These are phyloP conservation scores for Stenogyne calaminthoides DNA, from an alignment of 305 asterid species.

Conservation along the genomic window DNA sequence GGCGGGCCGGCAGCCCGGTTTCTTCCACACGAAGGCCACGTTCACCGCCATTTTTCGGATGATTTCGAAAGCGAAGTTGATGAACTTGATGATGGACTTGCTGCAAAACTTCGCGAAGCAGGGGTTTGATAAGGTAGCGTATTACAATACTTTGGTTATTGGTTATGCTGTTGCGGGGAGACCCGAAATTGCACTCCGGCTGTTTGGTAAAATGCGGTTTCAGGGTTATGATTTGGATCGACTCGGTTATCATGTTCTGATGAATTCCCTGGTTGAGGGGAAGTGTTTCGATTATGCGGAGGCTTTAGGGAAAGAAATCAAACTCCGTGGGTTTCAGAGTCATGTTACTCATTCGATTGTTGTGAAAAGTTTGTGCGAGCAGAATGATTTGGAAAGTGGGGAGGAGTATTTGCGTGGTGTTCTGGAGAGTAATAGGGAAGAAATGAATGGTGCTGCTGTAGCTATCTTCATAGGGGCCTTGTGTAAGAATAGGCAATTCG, in stretches of 20 bases:
- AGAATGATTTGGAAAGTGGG: conserved; percentile 54
- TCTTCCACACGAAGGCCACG: conserved; percentile 67
- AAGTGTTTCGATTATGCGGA: conserved; percentile 58
- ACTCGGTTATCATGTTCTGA: conserved; percentile 62
- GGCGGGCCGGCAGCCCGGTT: conserved; percentile 76
- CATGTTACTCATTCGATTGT: conserved; percentile 61
- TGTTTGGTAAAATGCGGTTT: conserved; percentile 87
- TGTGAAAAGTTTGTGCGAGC: conserved; percentile 62
- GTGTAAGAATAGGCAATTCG: conserved; percentile 58
- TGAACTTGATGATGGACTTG: conserved; percentile 55
- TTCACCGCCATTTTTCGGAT: conserved; percentile 70
- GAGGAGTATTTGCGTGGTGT: conserved; percentile 56
- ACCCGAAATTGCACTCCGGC: conserved; percentile 60
- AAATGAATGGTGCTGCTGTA: conserved; percentile 46
- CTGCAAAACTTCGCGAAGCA: conserved; percentile 41
- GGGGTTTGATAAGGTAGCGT: conserved; percentile 41
- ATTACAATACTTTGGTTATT: conserved; percentile 55
- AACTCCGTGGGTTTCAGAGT: conserved; percentile 46
- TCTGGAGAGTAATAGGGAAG: conserved; percentile 34
- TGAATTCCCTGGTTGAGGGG: conserved; percentile 75
- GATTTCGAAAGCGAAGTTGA: conserved; percentile 55
- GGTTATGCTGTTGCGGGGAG: conserved; percentile 84
- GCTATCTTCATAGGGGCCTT: conserved; percentile 61
- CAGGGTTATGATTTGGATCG: conserved; percentile 65
- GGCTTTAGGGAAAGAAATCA: conserved; percentile 53